A percentile compares a stretch with the other conserved stretches of the same genome.
phyloP scores from a whole-genome alignment of 441 rosid species.

The Brassica balearica region DNA sequence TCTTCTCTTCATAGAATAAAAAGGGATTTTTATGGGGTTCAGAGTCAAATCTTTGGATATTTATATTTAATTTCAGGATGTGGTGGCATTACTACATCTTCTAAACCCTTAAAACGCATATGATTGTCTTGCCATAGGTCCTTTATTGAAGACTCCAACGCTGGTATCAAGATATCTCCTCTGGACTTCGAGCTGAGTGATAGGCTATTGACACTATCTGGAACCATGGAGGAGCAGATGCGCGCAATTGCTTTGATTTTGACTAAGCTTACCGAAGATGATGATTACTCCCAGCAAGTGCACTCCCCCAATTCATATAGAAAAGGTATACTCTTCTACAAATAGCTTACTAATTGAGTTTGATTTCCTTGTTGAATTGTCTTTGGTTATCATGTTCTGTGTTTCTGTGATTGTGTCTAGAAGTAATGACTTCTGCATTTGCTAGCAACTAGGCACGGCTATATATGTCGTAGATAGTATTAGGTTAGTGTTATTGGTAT shows the following conservation, averaged over 20 bases:
- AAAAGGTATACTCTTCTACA: conserved; percentile 52
- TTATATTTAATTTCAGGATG: neutral
- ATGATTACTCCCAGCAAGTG: conserved; percentile 70
- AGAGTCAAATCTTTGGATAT: neutral
- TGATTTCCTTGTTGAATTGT: neutral
- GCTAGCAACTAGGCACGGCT: neutral
- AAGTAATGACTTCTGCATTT: conserved; percentile 3
- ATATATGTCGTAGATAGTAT: too few species aligned
- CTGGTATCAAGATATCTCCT: conserved; percentile 85
- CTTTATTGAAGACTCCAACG: conserved; percentile 85
- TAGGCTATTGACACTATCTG: conserved; percentile 86
- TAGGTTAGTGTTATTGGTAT: conserved; percentile 1
- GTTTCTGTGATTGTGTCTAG: conserved; percentile 5
- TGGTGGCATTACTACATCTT: conserved; percentile 20
- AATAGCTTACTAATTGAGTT: neutral
- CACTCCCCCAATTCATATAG: conserved; percentile 42
- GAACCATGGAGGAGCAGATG: conserved; percentile 82
- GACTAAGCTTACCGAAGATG: conserved; percentile 73
- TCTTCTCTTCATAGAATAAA: neutral
- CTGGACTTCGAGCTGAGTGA: conserved; percentile 80
- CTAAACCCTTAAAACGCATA: neutral
- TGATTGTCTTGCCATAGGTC: conserved; percentile 54
- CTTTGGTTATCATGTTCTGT: conserved; percentile 24
- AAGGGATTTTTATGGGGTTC: neutral
- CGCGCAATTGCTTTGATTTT: conserved; percentile 79